Evolutionary conservation across 2,329 filamentous ascomycete species (phyloP).

Genomic region (Claviceps digitariae): DNA sequence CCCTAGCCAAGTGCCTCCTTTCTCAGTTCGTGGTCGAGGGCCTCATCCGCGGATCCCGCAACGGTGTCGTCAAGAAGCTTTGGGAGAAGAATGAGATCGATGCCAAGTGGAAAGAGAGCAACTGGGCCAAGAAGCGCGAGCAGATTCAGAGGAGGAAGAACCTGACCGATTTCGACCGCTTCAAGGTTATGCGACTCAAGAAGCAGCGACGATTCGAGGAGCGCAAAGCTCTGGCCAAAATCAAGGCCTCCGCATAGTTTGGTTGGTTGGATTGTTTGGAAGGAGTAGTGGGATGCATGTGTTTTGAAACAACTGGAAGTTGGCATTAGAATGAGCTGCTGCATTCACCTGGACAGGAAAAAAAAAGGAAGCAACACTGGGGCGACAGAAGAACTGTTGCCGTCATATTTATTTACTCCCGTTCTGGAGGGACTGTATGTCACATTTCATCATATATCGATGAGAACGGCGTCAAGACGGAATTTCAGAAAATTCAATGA

Average conservation of each 20-base stretch:
- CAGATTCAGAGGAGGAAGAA: constrained; percentile 76
- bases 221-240: constrained; percentile 89
- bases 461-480: constrained; percentile 56
- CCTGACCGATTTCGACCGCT: constrained; percentile 97
- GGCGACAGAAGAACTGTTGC: constrained; percentile 20
- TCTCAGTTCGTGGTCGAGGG: constrained; percentile 79
- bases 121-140: constrained; percentile 87
- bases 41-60: constrained; percentile 74
- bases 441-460: constrained; percentile 40
- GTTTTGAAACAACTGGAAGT: constrained; percentile 18
- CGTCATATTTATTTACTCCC: constrained; percentile 34
- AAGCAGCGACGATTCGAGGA: constrained; percentile 99
- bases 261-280: constrained; percentile 21
- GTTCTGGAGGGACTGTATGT: constrained; percentile 52
- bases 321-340: constrained; percentile 25
- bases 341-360: constrained; percentile 19
- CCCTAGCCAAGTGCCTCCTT: constrained; percentile 73
- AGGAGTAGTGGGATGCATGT: constrained; percentile 12
- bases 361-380: constrained; percentile 17
- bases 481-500: constrained; percentile 37
- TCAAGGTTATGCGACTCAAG: constrained; percentile 99
- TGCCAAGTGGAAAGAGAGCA: constrained; percentile 79
- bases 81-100: constrained; percentile 92
- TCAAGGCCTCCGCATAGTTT: constrained; percentile 64
- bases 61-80: constrained; percentile 66